Evolutionary conservation across 2,329 filamentous ascomycete genomes (phyloP), one percentile per base, ranked within the genome.

Genomic region (Stylonectria norvegica): DNA sequence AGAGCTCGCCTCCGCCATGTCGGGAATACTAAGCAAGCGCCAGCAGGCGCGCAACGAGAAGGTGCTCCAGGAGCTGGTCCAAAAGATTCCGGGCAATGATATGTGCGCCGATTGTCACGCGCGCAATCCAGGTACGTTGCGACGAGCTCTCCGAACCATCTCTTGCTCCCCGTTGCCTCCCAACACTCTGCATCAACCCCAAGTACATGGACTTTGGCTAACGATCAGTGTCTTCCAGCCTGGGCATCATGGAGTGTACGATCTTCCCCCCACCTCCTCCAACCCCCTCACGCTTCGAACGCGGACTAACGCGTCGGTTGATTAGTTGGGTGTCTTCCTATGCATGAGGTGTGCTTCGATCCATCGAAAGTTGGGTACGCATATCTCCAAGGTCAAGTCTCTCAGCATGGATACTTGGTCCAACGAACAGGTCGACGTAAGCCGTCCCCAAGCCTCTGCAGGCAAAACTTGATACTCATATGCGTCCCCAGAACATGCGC

Each of bases 401-500:
- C 68, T 98, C 69, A 97, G 86, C 65, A 97, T 98, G 90, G 93
- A 98, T 68, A 93, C 85, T 53, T 98, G 93, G 93, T 83, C 86
- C 34, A 84, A 85, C 59, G 93, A 97, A 46, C 93, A 98, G 69
- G 90, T 98, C 49, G 93, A 98, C 69, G 90, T 95, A 72, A 68
- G 79, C 67, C n/a, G 37, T 20, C 20, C 19, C 11, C 12, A 18
- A 5, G 10, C 15, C 32, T 20, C 14, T 14, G 19, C 17, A 34
- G 18, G 34, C 14, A 29, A 27, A 20, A 20, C 8, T 14, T 14
- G 5, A 39, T 33, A 37, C 56, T 58, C 34, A 58, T 53, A 43
- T n/a, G 12, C 20, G 19, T 20, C 16, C 42, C 25, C 30, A 96
- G 88, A 91, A 85, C 59, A 98, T 98, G 93, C 93, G 87, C 69